These are phyloP conservation scores for Nakaseomyces bracarensis DNA, from an alignment of 1,139 yeast species.

Conservation along the genomic window DNA sequence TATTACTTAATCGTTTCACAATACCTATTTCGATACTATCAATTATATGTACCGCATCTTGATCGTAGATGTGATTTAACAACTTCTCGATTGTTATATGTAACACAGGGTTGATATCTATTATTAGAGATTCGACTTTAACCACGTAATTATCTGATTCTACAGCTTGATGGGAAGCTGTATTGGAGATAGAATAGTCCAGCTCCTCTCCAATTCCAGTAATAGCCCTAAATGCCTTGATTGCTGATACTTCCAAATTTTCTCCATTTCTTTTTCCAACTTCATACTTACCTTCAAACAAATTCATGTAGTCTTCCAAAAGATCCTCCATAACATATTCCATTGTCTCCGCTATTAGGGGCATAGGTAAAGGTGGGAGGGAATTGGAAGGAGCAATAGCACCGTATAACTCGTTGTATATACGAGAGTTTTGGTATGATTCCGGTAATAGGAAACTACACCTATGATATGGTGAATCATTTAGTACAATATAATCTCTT, in stretches of 20 bases:
- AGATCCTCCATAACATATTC: constrained; percentile 36
- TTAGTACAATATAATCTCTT: constrained; percentile 53
- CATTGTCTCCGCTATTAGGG: constrained; percentile 42
- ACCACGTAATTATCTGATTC: constrained; percentile 15
- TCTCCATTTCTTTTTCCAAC: constrained; percentile 5
- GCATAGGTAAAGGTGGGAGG: constrained; percentile 57
- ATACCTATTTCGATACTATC: constrained; percentile 62
- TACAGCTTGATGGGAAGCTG: neutral
- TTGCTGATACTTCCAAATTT: constrained; percentile 2
- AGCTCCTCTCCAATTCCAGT: constrained; percentile 3
- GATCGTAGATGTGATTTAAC: constrained; percentile 29
- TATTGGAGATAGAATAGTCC: neutral
- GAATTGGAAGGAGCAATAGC: constrained; percentile 55
- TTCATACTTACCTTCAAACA: constrained; percentile 6
- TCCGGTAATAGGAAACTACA: constrained; percentile 59
- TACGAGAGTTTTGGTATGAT: constrained; percentile 37
- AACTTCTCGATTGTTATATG: constrained; percentile 11
- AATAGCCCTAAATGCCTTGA: constrained; percentile 3
- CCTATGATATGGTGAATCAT: constrained; percentile 81
- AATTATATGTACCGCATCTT: constrained; percentile 44
- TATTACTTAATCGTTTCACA: constrained; percentile 37
- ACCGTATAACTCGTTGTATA: constrained; percentile 43
- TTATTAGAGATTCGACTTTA: constrained; percentile 16
- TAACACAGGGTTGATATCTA: constrained; percentile 18
- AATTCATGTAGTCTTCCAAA: constrained; percentile 19